These are phyloP conservation scores for Neonectria hederae DNA, from an alignment of 2,329 filamentous ascomycete genomes.

Conservation along the genomic window DNA sequence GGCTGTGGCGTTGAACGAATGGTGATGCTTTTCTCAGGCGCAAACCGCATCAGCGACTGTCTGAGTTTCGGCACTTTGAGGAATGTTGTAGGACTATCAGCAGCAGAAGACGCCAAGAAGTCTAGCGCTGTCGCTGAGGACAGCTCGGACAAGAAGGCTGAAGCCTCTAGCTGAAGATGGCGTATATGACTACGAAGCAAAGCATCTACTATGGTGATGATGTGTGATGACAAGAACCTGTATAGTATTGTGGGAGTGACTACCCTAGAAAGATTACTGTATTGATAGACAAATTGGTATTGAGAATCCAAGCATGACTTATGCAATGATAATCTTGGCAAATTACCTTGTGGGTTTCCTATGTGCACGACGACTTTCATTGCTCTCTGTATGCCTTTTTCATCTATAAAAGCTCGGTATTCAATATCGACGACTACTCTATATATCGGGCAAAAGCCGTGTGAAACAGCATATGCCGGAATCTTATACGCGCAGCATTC, in stretches of 20 bases:
- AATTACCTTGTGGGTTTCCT: background rate
- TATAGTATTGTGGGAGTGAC: constrained; percentile 37
- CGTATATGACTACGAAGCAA: constrained; percentile 1
- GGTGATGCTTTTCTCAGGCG: constrained; percentile 88
- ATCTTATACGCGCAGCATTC: constrained; percentile 2
- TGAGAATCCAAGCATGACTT: background rate
- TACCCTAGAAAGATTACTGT: constrained; percentile 19
- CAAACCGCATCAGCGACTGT: constrained; percentile 83
- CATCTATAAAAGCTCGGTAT: background rate
- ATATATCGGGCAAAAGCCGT: background rate
- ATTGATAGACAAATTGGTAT: constrained; percentile 14
- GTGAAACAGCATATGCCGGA: background rate
- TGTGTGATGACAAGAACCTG: constrained; percentile 36
- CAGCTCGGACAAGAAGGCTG: constrained; percentile 11
- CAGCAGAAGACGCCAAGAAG: constrained; percentile 44
- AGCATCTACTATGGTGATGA: constrained; percentile 7
- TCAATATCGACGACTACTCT: background rate
- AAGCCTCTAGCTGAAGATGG: constrained; percentile 14
- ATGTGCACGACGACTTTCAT: background rate
- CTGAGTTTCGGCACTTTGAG: constrained; percentile 88
- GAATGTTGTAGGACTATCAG: constrained; percentile 67
- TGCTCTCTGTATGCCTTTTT: background rate
- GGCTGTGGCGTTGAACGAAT: constrained; percentile 92
- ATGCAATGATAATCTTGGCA: background rate
- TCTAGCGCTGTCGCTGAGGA: background rate